Evolutionary conservation across 2,329 filamentous ascomycete genomes (phyloP).

Genomic region (Colletotrichum orchidophilum): DNA sequence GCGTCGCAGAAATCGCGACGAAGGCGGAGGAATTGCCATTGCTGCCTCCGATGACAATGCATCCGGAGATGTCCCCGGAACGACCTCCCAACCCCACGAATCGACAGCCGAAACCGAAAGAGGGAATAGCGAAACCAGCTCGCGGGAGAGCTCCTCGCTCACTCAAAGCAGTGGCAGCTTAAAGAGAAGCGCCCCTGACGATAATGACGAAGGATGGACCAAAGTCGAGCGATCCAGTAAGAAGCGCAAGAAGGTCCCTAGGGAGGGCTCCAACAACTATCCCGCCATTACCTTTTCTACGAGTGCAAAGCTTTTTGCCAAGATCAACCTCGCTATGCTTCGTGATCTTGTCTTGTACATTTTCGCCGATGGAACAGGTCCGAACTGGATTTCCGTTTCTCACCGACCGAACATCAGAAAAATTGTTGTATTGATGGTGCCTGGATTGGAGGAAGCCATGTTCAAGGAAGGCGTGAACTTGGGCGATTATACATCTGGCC

Average conservation of each 20-base stretch:
- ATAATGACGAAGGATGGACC: slow-evolving; percentile 60
- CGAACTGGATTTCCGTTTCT: slow-evolving; percentile 71
- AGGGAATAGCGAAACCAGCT: background rate
- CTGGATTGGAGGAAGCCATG: slow-evolving; percentile 90
- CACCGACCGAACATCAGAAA: slow-evolving; percentile 75
- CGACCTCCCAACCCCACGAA: background rate
- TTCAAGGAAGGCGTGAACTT: slow-evolving; percentile 72
- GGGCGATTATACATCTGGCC: slow-evolving; percentile 50
- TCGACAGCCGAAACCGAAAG: background rate
- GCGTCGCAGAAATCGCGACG: slow-evolving; percentile 12
- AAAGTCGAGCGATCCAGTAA: slow-evolving; percentile 63
- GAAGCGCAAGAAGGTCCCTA: slow-evolving; percentile 70
- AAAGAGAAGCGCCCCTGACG: slow-evolving; percentile 58
- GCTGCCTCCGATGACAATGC: slow-evolving; percentile 8
- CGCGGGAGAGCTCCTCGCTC: slow-evolving; percentile 28
- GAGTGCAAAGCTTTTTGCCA: slow-evolving; percentile 66
- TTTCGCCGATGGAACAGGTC: slow-evolving; percentile 71
- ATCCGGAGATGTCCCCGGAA: background rate
- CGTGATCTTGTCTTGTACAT: slow-evolving; percentile 73
- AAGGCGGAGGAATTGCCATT: slow-evolving; percentile 21
- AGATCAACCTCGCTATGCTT: slow-evolving; percentile 70
- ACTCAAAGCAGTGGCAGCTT: slow-evolving; percentile 50
- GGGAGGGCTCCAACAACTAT: slow-evolving; percentile 64
- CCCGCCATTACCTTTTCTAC: slow-evolving; percentile 67
- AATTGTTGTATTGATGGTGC: slow-evolving; percentile 90